Conservation (phyloP, 140 eudicot species). For the Ambrosia hybrid region DNA sequence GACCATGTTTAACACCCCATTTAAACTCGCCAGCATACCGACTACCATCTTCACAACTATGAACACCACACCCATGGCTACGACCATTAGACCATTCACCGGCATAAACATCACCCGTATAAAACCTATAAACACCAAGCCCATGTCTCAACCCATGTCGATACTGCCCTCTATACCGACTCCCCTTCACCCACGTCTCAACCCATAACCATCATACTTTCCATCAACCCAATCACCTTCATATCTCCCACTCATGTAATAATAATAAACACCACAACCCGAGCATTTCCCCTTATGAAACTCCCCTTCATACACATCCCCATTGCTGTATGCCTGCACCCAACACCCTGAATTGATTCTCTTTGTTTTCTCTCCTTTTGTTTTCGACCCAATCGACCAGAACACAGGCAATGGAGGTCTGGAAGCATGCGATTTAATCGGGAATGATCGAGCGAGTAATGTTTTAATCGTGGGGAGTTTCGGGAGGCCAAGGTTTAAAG, state of each 20-base stretch:
- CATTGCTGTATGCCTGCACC: slow-evolving; percentile 43
- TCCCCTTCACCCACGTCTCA: slow-evolving; percentile 43
- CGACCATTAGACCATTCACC: slow-evolving; percentile 45
- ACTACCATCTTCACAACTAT: slow-evolving; percentile 41
- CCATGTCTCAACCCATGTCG: slow-evolving; percentile 42
- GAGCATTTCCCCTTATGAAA: slow-evolving; percentile 46
- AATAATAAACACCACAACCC: slow-evolving; percentile 42
- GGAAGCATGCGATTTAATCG: slow-evolving; percentile 20
- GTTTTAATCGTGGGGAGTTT: slow-evolving; percentile 36
- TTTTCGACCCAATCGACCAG: slow-evolving; percentile 43
- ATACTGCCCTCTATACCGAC: slow-evolving; percentile 40
- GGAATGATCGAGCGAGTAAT: slow-evolving; percentile 31
- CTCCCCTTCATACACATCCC: slow-evolving; percentile 44
- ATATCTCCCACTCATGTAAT: slow-evolving; percentile 40
- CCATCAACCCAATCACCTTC: slow-evolving; percentile 44
- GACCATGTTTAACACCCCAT: slow-evolving; percentile 45
- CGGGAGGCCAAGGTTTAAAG: slow-evolving; percentile 39
- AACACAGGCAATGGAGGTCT: slow-evolving; percentile 39
- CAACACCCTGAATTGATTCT: slow-evolving; percentile 41
- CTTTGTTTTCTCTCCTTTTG: slow-evolving; percentile 26
- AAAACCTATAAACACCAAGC: slow-evolving; percentile 35
- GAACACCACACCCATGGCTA: slow-evolving; percentile 39
- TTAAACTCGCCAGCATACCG: slow-evolving; percentile 32
- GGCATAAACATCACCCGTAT: slow-evolving; percentile 42
- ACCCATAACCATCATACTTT: slow-evolving; percentile 45